Percentiles rank a stretch among this genome's conserved stretches.
Evolutionary conservation across 106 monocot genomes (phyloP).

Genomic region (Dendrobium catenatum): DNA sequence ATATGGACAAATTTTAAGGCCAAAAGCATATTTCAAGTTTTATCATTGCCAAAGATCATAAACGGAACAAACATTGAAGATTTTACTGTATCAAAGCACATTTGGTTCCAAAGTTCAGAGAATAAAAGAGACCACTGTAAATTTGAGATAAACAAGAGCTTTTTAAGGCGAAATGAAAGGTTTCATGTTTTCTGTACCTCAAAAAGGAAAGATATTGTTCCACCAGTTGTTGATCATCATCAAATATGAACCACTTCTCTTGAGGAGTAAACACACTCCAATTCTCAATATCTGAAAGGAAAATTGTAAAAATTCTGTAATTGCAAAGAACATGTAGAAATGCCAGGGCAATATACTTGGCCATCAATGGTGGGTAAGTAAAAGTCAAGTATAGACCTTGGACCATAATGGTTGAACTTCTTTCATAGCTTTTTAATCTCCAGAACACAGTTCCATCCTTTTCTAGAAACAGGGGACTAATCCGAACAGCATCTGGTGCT

Average conservation of each 20-base stretch:
- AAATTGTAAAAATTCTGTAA: background rate
- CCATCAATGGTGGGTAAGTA: background rate
- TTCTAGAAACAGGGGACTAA: slow-evolving; percentile 29
- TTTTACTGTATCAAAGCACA: background rate
- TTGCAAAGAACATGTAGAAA: background rate
- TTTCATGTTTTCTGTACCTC: slow-evolving; percentile 21
- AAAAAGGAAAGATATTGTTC: slow-evolving; percentile 30
- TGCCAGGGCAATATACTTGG: background rate
- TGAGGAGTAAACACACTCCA: slow-evolving; percentile 16
- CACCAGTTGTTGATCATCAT: slow-evolving; percentile 26
- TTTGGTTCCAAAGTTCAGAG: background rate
- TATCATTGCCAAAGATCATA: too few relatives aligned
- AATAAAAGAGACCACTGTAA: background rate
- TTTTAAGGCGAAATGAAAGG: background rate
- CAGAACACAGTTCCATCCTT: slow-evolving; percentile 32
- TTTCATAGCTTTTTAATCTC: slow-evolving; percentile 22
- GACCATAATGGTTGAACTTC: slow-evolving; percentile 24
- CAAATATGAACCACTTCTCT: slow-evolving; percentile 46
- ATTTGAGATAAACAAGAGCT: background rate
- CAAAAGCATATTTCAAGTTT: too few relatives aligned
- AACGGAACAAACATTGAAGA: background rate
- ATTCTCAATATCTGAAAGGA: slow-evolving; percentile 27
- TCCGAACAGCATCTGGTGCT: slow-evolving; percentile 33
- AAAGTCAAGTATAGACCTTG: slow-evolving; percentile 34
- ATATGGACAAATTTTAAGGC: too few relatives aligned